A percentile compares a stretch with the other conserved stretches of the same genome.
phyloP scores from a whole-genome alignment of 352 stramenopile genomes.

The Peronospora belbahrii region DNA sequence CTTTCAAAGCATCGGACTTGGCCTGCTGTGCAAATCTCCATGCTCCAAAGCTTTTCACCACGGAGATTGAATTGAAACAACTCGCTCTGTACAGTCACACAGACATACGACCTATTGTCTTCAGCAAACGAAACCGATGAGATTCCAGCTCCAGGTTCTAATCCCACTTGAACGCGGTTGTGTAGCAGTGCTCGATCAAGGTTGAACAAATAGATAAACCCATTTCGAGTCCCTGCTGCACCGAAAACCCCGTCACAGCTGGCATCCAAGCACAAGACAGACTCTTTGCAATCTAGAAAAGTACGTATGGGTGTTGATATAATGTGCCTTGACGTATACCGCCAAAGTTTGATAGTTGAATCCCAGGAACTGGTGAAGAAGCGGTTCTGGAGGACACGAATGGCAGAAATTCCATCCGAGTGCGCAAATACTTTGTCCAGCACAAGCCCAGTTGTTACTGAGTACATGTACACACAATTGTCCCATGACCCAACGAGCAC shows the following conservation, averaged over 20 bases:
- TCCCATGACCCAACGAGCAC: constrained; percentile 69
- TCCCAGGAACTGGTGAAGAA: constrained; percentile 77
- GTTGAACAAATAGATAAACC: constrained; percentile 46
- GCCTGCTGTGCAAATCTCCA: constrained; percentile 42
- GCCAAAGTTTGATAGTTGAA: constrained; percentile 68
- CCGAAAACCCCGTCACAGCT: constrained; percentile 44
- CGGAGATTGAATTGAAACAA: constrained; percentile 47
- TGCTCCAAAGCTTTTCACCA: constrained; percentile 39
- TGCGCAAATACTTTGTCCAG: constrained; percentile 63
- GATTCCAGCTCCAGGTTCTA: constrained; percentile 30
- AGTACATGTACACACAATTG: constrained; percentile 74
- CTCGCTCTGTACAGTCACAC: constrained; percentile 64
- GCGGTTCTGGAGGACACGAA: constrained; percentile 46
- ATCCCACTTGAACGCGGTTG: constrained; percentile 31
- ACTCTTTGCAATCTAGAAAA: constrained; percentile 57
- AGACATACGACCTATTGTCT: constrained; percentile 49
- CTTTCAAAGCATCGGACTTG: constrained; percentile 66
- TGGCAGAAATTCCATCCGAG: constrained; percentile 58
- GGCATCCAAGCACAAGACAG: constrained; percentile 57
- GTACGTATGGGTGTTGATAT: constrained; percentile 40
- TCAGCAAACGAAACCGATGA: constrained; percentile 45
- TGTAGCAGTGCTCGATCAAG: constrained; percentile 21
- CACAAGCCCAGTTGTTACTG: constrained; percentile 35
- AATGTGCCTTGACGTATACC: constrained; percentile 50
- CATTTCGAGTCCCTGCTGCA: constrained; percentile 50